Percentiles rank a stretch among this genome's conserved stretches.
These are phyloP conservation scores for Parastagonospora nodorum DNA, from an alignment of 2,329 filamentous ascomycete genomes.

Conservation along the genomic window DNA sequence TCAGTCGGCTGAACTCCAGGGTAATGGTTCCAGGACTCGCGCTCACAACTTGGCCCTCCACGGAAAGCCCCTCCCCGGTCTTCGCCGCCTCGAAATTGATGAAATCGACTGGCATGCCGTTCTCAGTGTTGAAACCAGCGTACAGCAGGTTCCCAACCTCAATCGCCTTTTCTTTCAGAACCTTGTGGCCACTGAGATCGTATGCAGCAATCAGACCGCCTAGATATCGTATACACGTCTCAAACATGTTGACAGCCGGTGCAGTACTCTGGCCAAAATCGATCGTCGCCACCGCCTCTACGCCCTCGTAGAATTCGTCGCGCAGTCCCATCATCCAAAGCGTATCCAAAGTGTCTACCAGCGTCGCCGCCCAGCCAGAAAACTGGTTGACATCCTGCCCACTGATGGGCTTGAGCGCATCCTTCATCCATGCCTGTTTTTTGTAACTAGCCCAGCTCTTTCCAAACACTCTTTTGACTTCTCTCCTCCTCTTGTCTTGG, in stretches of 20 bases:
- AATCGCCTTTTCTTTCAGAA: slow-evolving; percentile 75
- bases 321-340: slow-evolving; percentile 84
- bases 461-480: slow-evolving; percentile 39
- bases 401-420: slow-evolving; percentile 65
- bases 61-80: slow-evolving; percentile 59
- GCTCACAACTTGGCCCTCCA: slow-evolving; percentile 51
- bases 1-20: slow-evolving; percentile 87
- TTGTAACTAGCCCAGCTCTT: slow-evolving; percentile 64
- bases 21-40: slow-evolving; percentile 67
- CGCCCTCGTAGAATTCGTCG: slow-evolving; percentile 79
- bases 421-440: slow-evolving; percentile 65
- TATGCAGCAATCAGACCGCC: slow-evolving; percentile 85
- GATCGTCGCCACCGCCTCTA: slow-evolving; percentile 70
- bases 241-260: slow-evolving; percentile 82
- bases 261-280: slow-evolving; percentile 78
- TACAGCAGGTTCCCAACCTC: slow-evolving; percentile 80
- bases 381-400: slow-evolving; percentile 61
- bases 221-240: slow-evolving; percentile 88
- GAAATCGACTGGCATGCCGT: slow-evolving; percentile 77
- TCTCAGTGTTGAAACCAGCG: slow-evolving; percentile 85
- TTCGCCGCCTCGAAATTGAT: slow-evolving; percentile 50
- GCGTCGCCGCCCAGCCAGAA: slow-evolving; percentile 69
- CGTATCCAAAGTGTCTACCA: slow-evolving; percentile 71
- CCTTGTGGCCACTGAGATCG: slow-evolving; percentile 76
- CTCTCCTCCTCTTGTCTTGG: slow-evolving; percentile 30